Evolutionary conservation across 1,139 yeast genomes (phyloP).

Genomic region (Pichia sp.): DNA sequence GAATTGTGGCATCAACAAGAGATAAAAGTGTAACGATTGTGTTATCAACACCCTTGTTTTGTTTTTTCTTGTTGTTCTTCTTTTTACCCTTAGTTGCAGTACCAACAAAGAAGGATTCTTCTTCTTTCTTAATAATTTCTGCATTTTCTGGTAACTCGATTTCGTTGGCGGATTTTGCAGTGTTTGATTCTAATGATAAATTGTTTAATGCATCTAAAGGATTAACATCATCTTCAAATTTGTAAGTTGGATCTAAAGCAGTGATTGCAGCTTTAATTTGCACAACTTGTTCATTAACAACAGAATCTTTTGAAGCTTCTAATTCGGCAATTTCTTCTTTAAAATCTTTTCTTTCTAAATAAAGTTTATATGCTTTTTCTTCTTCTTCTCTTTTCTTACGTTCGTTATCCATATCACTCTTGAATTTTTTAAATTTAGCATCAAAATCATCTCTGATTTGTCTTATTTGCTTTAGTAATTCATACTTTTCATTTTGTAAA

Average conservation of each 20-base stretch:
- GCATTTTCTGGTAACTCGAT: conserved; percentile 59
- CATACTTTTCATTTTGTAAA: conserved; percentile 65
- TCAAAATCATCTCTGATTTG: conserved; percentile 63
- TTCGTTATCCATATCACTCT: conserved; percentile 61
- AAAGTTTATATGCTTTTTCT: conserved; percentile 29
- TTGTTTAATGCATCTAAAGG: conserved; percentile 3
- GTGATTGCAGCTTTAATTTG: conserved; percentile 6
- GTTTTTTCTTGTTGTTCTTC: conserved; percentile 27
- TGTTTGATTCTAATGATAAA: conserved; percentile 25
- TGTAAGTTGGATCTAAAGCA: conserved; percentile 8
- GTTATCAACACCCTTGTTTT: conserved; percentile 64
- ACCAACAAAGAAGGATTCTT: conserved; percentile 39
- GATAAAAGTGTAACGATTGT: conserved; percentile 72
- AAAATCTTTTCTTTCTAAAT: conserved; percentile 29
- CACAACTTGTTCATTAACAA: conserved; percentile 36
- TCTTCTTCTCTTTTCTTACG: conserved; percentile 66
- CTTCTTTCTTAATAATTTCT: conserved; percentile 60
- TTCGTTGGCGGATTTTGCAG: conserved; percentile 36
- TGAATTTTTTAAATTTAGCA: conserved; percentile 65
- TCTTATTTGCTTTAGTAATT: conserved; percentile 56
- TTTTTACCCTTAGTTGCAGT: conserved; percentile 41
- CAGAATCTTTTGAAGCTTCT: conserved; percentile 66
- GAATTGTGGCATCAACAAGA: conserved; percentile 73
- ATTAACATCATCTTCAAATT: conserved; percentile 8
- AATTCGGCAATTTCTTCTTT: conserved; percentile 54